A percentile compares a stretch with the other conserved stretches of the same genome.
These are phyloP conservation scores for Erodium maritimum DNA, from an alignment of 345 rosid species.

Conservation along the genomic window DNA sequence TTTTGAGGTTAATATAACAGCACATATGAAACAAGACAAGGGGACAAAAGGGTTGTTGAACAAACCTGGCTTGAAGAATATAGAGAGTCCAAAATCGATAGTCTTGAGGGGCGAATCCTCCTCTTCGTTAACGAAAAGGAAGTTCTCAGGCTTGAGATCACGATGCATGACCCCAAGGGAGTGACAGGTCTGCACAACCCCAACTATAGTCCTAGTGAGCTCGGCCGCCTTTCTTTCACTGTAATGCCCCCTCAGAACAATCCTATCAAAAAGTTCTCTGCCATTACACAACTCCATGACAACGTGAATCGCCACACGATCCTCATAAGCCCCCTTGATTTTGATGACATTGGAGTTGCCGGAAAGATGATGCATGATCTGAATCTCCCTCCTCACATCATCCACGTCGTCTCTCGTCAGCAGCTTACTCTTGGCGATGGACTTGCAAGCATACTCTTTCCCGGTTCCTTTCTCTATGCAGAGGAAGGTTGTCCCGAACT, in stretches of 20 bases:
- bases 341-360: neutral
- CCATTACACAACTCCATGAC: neutral
- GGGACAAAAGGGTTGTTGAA: neutral
- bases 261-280: neutral
- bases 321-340: neutral
- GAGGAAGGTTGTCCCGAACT: neutral
- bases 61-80: neutral
- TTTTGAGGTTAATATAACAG: neutral
- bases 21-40: too few relatives aligned
- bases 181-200: neutral
- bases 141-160: neutral
- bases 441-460: neutral
- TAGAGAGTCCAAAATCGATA: neutral
- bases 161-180: neutral
- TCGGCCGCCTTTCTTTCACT: neutral
- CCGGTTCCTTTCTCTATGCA: neutral
- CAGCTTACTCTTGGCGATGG: neutral
- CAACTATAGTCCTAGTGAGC: neutral
- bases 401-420: neutral
- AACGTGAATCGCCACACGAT: neutral
- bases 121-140: neutral
- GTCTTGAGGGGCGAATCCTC: neutral
- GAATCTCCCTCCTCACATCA: neutral
- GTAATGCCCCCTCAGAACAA: neutral
- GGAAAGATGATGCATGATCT: neutral